Base-by-base conservation (phyloP, 1,284 basidiomycete species). In the Naganishia albida region DNA sequence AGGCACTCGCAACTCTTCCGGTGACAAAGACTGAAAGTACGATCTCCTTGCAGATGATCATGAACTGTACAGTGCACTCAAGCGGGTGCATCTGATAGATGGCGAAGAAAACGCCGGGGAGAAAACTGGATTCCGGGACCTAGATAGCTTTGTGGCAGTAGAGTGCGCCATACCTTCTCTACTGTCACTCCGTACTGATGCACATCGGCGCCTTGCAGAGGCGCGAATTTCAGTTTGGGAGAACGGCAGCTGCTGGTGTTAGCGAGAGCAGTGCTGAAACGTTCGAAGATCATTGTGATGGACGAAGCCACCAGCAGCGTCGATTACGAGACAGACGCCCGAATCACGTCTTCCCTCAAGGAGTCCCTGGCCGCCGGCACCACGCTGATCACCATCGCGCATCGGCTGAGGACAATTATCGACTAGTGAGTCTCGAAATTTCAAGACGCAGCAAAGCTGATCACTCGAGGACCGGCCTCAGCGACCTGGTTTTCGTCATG, bases 321-420 rank as follows among this genome's bases (percentile, higher is more conserved):
- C 20, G 91, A 93, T 70, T 85, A 88, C 28, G 89, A 90, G 75
- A 91, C 88, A 30, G 89, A 91, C 74, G 83, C 87, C 2, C 87
- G 87, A 76, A 80, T 91, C 46, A 89, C 90, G 69, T 80, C 81
- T 26, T 90, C 88, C 0, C 89, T 92, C 65, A 85, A 86, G 70
- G 82, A 83, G 34, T 87, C 89, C 70, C 90, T 91, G 71, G 80
- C 84, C 1, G 69, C 51, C 8, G 72, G 79, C 1, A 83, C 83
- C 23, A 87, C 85, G 0, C 78, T 90, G 67, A 76, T 90, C 30
- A 88, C 87, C 71, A 89, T 90, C 62, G 88, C 88, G 2, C 88
- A 89, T 77, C 83, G 90, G 42, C 26, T 63, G 16, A 44, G 56
- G 25, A 77, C 77, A 4, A 76, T 77, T 62, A 74, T 78, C 66